A percentile compares a stretch with the other conserved stretches of the same genome.
Conservation (phyloP, 805 yeast genomes). For the Candida sanyiensis region DNA sequence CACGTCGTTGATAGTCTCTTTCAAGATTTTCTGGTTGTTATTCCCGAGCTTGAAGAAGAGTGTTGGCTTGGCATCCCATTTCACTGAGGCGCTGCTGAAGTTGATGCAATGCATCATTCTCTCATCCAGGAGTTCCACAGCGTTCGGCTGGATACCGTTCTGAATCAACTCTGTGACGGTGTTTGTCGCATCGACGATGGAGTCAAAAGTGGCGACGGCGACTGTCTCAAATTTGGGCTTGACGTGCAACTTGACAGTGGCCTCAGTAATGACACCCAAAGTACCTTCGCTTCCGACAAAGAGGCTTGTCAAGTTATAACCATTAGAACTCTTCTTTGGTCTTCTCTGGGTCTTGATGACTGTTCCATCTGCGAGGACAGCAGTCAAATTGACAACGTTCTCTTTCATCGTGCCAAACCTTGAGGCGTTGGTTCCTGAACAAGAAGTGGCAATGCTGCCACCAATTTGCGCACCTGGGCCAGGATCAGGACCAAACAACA, state of each 20-base stretch:
- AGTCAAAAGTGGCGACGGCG: conserved; percentile 62
- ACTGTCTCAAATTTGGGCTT: conserved; percentile 59
- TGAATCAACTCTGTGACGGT: conserved; percentile 56
- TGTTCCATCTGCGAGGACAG: conserved; percentile 75
- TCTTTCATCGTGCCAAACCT: conserved; percentile 79
- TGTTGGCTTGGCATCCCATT: conserved; percentile 53
- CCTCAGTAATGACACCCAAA: conserved; percentile 69
- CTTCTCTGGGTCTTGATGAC: conserved; percentile 63
- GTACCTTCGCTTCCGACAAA: conserved; percentile 77
- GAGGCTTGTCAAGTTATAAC: conserved; percentile 65
- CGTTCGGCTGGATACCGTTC: conserved; percentile 58
- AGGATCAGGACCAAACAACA: conserved; percentile 68
- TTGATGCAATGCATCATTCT: conserved; percentile 63
- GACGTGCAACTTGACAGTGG: conserved; percentile 63
- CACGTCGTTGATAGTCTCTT: conserved; percentile 41
- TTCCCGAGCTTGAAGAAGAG: conserved; percentile 60
- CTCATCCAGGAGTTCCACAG: conserved; percentile 68
- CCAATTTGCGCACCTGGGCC: conserved; percentile 77
- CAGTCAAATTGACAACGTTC: conserved; percentile 58
- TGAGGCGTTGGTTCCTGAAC: conserved; percentile 74
- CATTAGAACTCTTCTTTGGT: conserved; percentile 72
- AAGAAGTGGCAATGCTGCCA: conserved; percentile 72
- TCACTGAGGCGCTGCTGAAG: conserved; percentile 44
- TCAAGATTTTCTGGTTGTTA: conserved; percentile 30
- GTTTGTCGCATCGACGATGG: conserved; percentile 63